Base-by-base conservation (phyloP, 768 basidiomycete genomes). In the Tylopilus sp. region DNA sequence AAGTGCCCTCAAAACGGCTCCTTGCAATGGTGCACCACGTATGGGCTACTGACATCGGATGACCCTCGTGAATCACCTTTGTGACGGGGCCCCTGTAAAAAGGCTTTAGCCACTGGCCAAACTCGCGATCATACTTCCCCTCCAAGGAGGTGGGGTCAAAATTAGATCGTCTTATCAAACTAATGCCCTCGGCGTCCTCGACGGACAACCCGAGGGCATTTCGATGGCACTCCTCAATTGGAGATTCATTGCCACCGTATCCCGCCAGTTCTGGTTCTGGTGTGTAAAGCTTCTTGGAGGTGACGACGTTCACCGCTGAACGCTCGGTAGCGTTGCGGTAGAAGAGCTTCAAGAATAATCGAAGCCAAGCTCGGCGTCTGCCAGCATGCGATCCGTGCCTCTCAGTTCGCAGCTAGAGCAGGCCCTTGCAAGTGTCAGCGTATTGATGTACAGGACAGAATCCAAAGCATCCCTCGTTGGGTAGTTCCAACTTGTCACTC, bases 381-480 rank as follows among this genome's bases (percentile, higher is more conserved):
- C 59, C 4, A 58, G 50, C 5, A 31, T 41, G 4, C 51, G 45
- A 21, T 60, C 53, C 1, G 45, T 28, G 34, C 58, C 58, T 52
- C 55, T 61, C 28, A 61, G 17, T 21, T 61, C 59, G 14, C 10
- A 7, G 40, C 1, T 30, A 13, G 11, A 61, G 3, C 11, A 45
- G 8, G 14, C 54, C 25, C 19, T 4, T 17, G 1, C 33, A 36
- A 1, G 52, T 41, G 38, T 52, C 48, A 9, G 54, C 40, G 36
- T 61, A 57, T 21, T 61, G 48, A 36, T 61, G 60, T 5, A 24
- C 24, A 28, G 57, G 59, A 29, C 60, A 50, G 3, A 57, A 60
- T 10, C 59, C 55, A 0, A 57, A 45, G 30, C 57, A 57, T 1
- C 60, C 58, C 1, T 58, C 54, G 3, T 30, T 42, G 19, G 52